Evolutionary conservation across 1,284 basidiomycete species (phyloP).

Genomic region (Tranzscheliella williamsii): DNA sequence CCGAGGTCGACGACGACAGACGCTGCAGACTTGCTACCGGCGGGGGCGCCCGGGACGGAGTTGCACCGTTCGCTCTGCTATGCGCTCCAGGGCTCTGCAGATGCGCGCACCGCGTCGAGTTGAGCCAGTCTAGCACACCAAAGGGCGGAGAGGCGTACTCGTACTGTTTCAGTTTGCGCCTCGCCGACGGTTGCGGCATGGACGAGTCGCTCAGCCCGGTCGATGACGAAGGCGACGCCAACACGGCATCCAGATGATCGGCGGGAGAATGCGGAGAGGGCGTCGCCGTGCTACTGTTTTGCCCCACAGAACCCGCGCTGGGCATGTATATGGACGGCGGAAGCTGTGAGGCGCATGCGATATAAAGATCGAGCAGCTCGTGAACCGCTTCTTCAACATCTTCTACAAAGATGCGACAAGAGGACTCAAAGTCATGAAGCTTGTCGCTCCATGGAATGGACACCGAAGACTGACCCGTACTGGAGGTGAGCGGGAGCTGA

Average conservation of each 20-base stretch:
- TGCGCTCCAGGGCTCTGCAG: too few species aligned
- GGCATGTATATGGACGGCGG: constrained; percentile 28
- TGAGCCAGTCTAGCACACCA: constrained; percentile 35
- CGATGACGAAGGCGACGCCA: constrained; percentile 14
- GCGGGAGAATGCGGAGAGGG: constrained; percentile 35
- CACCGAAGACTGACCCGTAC: too few species aligned
- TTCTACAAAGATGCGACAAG: constrained; percentile 11
- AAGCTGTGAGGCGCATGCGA: constrained; percentile 13
- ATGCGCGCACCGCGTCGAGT: constrained; percentile 12
- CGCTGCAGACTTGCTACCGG: too few species aligned
- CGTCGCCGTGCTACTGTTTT: constrained; percentile 3
- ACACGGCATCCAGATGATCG: constrained; percentile 14
- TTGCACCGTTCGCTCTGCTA: too few species aligned
- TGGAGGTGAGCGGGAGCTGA: not conserved
- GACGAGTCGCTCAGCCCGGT: constrained; percentile 7
- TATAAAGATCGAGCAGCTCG: constrained; percentile 41
- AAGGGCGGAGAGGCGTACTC: constrained; percentile 41
- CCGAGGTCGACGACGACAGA: too few species aligned
- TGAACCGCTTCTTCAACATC: constrained; percentile 43
- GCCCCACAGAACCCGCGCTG: not conserved
- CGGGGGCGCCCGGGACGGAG: too few species aligned
- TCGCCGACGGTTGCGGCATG: not conserved
- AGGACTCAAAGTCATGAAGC: not conserved
- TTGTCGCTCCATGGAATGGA: too few species aligned
- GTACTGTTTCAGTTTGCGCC: constrained; percentile 25